phyloP scores from a whole-genome alignment of 2,329 filamentous ascomycete species.

The Colletotrichum melonis region DNA sequence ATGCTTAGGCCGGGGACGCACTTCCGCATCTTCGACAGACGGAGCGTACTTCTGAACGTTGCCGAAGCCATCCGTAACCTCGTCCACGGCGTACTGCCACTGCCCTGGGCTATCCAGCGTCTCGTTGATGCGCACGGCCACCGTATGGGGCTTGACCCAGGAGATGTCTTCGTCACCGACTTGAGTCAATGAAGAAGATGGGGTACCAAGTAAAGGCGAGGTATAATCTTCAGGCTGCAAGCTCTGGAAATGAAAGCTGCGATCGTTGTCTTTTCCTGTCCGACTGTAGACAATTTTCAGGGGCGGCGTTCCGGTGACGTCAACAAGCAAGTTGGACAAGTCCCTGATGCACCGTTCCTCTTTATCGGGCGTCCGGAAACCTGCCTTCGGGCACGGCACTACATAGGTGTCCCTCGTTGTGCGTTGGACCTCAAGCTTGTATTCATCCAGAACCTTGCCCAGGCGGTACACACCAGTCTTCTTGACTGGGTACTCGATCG shows the following conservation, averaged over 20 bases:
- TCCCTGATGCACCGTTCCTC: conserved; percentile 85
- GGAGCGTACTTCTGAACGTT: conserved; percentile 83
- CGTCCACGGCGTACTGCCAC: conserved; percentile 92
- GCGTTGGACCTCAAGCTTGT: conserved; percentile 91
- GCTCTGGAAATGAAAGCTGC: conserved; percentile 90
- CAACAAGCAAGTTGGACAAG: conserved; percentile 84
- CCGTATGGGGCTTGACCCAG: conserved; percentile 82
- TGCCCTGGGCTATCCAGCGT: conserved; percentile 82
- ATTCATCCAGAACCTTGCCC: conserved; percentile 88
- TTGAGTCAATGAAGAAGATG: conserved; percentile 67
- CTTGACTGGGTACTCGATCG: conserved; percentile 80
- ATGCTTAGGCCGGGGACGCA: conserved; percentile 67
- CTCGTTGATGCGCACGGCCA: conserved; percentile 89
- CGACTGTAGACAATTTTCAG: conserved; percentile 94
- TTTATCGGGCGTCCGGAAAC: conserved; percentile 72
- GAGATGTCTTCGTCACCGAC: conserved; percentile 74
- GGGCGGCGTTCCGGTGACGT: conserved; percentile 89
- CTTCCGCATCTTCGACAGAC: conserved; percentile 75
- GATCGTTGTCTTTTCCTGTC: conserved; percentile 84
- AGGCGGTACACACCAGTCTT: conserved; percentile 91
- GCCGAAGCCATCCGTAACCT: conserved; percentile 90
- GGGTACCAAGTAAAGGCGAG: conserved; percentile 78
- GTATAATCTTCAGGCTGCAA: conserved; percentile 89
- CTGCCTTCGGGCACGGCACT: conserved; percentile 85
- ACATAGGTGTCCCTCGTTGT: conserved; percentile 82